phyloP scores from a whole-genome alignment of 164 flowering plant species.

The Umbilicus rupestris region DNA sequence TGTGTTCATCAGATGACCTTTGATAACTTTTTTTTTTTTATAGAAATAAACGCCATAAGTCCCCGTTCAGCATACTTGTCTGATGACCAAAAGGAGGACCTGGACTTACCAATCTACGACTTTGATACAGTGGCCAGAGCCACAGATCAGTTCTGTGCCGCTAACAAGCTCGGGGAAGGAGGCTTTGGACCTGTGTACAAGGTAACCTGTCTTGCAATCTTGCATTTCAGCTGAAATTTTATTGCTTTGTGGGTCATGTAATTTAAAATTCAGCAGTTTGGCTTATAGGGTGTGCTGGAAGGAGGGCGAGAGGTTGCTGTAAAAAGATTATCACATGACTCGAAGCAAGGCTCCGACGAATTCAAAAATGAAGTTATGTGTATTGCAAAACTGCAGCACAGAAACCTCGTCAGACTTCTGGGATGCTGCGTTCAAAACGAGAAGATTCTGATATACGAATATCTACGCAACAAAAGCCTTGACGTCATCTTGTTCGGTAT shows the following conservation, averaged over 20 bases:
- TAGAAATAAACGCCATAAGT: not conserved
- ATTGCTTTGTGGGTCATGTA: not conserved
- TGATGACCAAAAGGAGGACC: not conserved
- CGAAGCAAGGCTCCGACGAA: conserved; percentile 9
- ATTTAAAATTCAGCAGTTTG: too few relatives aligned
- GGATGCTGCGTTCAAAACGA: conserved; percentile 11
- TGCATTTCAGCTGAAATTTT: not conserved
- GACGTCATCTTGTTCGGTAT: conserved; percentile 8
- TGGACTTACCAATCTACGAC: conserved; percentile 13
- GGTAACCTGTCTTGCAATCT: not conserved
- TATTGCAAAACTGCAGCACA: conserved; percentile 12
- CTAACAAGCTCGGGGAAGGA: conserved; percentile 11
- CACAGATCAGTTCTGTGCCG: conserved; percentile 4
- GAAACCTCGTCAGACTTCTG: conserved; percentile 10
- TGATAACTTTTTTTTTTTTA: not conserved
- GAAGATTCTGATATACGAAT: conserved; percentile 10
- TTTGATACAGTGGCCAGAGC: conserved; percentile 12
- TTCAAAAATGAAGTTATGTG: conserved; percentile 9
- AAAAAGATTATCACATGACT: conserved; percentile 6
- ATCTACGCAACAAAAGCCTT: conserved; percentile 9
- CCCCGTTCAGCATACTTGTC: not conserved
- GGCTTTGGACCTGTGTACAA: conserved; percentile 8
- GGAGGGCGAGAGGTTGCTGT: conserved; percentile 11
- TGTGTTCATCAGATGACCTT: not conserved
- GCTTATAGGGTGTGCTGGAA: conserved; percentile 6